These are phyloP conservation scores for Pseudevernia furfuracea DNA, from an alignment of 495 filamentous ascomycete species.

Conservation along the genomic window DNA sequence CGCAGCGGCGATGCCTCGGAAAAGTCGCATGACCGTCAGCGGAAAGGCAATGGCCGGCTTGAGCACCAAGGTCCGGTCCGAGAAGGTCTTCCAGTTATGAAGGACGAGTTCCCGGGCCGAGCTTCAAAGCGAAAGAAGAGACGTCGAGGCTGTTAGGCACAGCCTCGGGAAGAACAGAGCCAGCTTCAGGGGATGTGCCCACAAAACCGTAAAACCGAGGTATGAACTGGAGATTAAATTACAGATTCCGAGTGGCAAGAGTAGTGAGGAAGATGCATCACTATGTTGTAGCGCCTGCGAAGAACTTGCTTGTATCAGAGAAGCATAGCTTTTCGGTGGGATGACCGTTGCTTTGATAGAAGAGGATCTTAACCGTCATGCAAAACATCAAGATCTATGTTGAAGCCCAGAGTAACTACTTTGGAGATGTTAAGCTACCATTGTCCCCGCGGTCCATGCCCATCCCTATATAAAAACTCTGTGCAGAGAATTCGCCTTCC, in stretches of 20 bases:
- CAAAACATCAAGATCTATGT: neutral
- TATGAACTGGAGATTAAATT: neutral
- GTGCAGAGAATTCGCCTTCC: neutral
- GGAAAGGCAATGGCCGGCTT: neutral
- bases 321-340: neutral
- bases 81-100: neutral
- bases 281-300: neutral
- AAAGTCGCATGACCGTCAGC: neutral
- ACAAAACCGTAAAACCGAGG: too few relatives aligned
- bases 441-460: neutral
- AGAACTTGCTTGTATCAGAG: neutral
- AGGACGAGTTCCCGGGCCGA: neutral
- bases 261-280: neutral
- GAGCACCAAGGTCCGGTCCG: neutral
- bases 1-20: neutral
- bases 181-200: neutral
- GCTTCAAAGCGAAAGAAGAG: slow-evolving; percentile 4
- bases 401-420: neutral
- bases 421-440: neutral
- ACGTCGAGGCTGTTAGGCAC: neutral
- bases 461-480: neutral
- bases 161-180: neutral
- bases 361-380: neutral
- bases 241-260: neutral
- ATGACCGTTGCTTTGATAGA: neutral